Evolutionary conservation across 495 filamentous ascomycete genomes (phyloP).

Genomic region (Neurospora sublineolata): DNA sequence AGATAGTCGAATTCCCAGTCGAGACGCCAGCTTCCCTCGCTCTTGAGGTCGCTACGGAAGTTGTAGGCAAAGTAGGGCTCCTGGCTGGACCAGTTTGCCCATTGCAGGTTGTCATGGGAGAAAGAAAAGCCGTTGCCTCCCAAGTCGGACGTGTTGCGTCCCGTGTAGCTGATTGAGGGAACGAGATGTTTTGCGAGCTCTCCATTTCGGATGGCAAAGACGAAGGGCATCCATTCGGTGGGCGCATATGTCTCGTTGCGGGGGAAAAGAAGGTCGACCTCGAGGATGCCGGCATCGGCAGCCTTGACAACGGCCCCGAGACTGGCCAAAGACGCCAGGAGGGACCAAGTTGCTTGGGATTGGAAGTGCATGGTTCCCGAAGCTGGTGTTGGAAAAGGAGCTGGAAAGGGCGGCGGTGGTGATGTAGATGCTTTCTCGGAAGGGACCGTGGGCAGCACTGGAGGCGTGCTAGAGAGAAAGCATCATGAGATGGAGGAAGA

Average conservation of each 20-base stretch:
- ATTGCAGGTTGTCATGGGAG: neutral
- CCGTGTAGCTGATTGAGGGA: neutral
- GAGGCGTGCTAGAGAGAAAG: neutral
- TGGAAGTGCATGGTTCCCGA: neutral
- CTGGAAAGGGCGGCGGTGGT: neutral
- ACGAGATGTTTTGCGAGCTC: slow-evolving; percentile 11
- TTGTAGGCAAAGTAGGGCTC: slow-evolving; percentile 16
- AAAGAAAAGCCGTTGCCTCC: slow-evolving; percentile 1
- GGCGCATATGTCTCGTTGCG: slow-evolving; percentile 33
- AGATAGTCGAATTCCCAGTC: slow-evolving; percentile 12
- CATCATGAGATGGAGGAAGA: neutral
- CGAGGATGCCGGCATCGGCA: neutral
- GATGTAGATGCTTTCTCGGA: neutral
- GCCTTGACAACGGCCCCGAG: neutral
- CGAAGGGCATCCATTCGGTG: slow-evolving; percentile 18
- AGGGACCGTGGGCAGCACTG: neutral
- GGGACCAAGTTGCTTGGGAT: neutral
- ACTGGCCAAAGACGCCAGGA: neutral
- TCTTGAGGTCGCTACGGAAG: neutral
- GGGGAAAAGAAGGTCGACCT: slow-evolving; percentile 22
- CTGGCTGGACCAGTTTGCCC: slow-evolving; percentile 8
- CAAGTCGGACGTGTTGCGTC: neutral
- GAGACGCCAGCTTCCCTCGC: slow-evolving; percentile 7
- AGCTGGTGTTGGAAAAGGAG: neutral
- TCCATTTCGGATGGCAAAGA: slow-evolving; percentile 30